Conservation (phyloP, 2,329 filamentous ascomycete genomes). For the Diaporthe amygdali region DNA sequence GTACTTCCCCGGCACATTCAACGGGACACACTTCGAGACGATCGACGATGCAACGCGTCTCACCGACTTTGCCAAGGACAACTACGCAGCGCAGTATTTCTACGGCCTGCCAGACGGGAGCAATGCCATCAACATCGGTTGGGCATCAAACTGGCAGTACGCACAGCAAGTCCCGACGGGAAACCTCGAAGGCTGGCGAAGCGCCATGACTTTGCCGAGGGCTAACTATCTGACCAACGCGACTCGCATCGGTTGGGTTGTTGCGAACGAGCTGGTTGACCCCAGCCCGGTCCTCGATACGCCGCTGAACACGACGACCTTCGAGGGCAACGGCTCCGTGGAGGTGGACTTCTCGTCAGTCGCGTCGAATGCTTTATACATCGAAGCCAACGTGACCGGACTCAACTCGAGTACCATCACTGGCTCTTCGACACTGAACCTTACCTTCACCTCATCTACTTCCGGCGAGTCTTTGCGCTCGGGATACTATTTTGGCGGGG, state of each 20-base stretch:
- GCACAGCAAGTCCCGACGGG: slow-evolving; percentile 58
- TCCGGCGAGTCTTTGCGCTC: slow-evolving; percentile 54
- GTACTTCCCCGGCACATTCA: slow-evolving; percentile 65
- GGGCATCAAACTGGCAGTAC: slow-evolving; percentile 68
- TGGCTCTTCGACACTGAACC: slow-evolving; percentile 33
- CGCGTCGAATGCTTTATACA: slow-evolving; percentile 56
- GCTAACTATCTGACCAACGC: slow-evolving; percentile 56
- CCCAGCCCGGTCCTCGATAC: slow-evolving; percentile 50
- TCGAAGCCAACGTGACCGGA: slow-evolving; percentile 57
- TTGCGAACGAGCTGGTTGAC: slow-evolving; percentile 57
- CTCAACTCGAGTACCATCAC: slow-evolving; percentile 33
- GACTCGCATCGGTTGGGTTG: slow-evolving; percentile 54
- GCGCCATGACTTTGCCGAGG: slow-evolving; percentile 57
- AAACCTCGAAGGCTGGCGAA: slow-evolving; percentile 55
- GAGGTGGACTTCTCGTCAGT: slow-evolving; percentile 56
- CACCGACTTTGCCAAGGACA: slow-evolving; percentile 56
- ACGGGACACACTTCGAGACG: slow-evolving; percentile 65
- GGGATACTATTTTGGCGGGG: slow-evolving; percentile 54
- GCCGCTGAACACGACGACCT: slow-evolving; percentile 47
- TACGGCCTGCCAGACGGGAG: slow-evolving; percentile 44
- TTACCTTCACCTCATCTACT: slow-evolving; percentile 44
- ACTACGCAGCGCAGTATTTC: slow-evolving; percentile 64
- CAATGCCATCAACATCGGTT: slow-evolving; percentile 55
- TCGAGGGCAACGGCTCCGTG: slow-evolving; percentile 53
- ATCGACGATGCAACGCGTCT: slow-evolving; percentile 47